Percentiles rank a stretch among this genome's conserved stretches.
Conservation (phyloP, 2,329 filamentous ascomycete genomes). For the Aschersonia sp. region DNA sequence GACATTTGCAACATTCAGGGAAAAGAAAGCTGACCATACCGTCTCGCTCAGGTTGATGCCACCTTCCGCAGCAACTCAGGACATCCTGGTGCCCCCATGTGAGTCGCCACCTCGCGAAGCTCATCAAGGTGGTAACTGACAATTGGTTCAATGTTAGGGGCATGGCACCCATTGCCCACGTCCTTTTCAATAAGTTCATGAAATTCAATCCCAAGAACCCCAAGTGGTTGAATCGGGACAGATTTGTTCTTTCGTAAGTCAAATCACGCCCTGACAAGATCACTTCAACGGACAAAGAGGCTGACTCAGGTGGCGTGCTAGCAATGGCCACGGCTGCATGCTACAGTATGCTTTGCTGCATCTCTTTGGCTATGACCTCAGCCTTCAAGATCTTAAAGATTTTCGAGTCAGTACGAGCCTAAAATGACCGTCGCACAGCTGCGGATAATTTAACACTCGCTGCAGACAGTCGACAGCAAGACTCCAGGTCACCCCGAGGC, state of each 20-base stretch:
- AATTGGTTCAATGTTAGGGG: constrained; percentile 34
- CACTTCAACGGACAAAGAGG: background rate
- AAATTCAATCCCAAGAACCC: constrained; percentile 99
- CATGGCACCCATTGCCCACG: constrained; percentile 90
- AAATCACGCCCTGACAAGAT: background rate
- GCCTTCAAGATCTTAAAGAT: constrained; percentile 82
- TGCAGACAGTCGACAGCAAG: constrained; percentile 47
- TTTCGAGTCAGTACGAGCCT: constrained; percentile 64
- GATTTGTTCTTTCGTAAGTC: constrained; percentile 96
- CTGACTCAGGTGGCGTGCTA: constrained; percentile 18
- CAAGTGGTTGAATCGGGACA: constrained; percentile 90
- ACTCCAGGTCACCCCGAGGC: constrained; percentile 94
- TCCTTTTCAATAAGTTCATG: constrained; percentile 98
- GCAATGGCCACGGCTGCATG: constrained; percentile 98
- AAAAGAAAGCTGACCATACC: background rate
- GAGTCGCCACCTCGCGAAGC: constrained; percentile 17
- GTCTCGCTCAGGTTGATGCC: constrained; percentile 69
- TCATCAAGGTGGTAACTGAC: constrained; percentile 1
- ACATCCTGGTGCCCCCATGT: constrained; percentile 97
- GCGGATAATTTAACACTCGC: background rate
- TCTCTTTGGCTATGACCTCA: constrained; percentile 79
- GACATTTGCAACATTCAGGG: background rate
- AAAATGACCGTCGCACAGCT: background rate
- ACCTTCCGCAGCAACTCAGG: constrained; percentile 92
- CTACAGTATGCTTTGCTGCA: constrained; percentile 97